A percentile compares a stretch with the other conserved stretches of the same genome.
phyloP scores from a whole-genome alignment of 768 basidiomycete genomes.

The Trametes cubensis region DNA sequence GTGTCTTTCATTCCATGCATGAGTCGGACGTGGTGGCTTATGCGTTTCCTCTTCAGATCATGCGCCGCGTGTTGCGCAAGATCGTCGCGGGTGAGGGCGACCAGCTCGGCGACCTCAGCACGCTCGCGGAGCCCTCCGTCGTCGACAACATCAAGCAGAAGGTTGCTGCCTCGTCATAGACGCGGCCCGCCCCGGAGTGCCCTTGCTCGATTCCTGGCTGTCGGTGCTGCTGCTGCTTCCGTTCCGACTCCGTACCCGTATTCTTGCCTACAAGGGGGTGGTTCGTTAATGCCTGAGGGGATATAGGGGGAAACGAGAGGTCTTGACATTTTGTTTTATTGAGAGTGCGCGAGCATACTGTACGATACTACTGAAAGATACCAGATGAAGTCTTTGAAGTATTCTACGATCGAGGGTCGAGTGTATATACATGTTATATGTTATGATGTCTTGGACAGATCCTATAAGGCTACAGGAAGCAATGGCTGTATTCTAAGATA shows the following conservation, averaged over 20 bases:
- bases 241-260: neutral
- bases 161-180: constrained; percentile 46
- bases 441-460: neutral
- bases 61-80: constrained; percentile 96
- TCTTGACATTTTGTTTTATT: neutral
- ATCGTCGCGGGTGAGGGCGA: constrained; percentile 93
- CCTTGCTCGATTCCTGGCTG: neutral
- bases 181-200: neutral
- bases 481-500: too few species aligned
- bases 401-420: neutral
- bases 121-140: constrained; percentile 84
- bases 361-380: constrained; percentile 22
- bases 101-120: constrained; percentile 93
- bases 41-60: constrained; percentile 57
- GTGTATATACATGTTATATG: neutral
- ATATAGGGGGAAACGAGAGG: neutral
- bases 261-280: neutral
- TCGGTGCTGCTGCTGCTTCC: too few species aligned
- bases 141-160: constrained; percentile 86
- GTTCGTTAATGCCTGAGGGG: neutral
- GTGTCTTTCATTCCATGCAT: neutral
- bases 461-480: neutral
- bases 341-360: constrained; percentile 10
- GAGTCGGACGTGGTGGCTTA: neutral
- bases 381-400: constrained; percentile 6